A percentile compares a stretch with the other conserved stretches of the same genome.
These are phyloP conservation scores for Carex cristatella DNA, from an alignment of 176 grass and related monocot genomes.

Conservation along the genomic window DNA sequence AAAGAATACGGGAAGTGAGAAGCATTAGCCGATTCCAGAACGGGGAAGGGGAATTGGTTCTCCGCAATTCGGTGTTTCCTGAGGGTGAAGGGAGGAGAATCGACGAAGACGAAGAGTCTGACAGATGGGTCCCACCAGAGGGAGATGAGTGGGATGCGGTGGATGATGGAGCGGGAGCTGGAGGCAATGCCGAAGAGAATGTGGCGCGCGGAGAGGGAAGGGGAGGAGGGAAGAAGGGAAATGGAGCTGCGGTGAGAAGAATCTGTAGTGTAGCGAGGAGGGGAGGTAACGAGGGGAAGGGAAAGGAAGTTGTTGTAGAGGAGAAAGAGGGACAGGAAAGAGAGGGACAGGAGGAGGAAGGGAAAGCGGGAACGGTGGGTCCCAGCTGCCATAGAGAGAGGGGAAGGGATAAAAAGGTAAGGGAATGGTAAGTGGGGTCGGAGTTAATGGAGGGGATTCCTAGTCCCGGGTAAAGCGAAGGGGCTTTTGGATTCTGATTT, in stretches of 20 bases:
- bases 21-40: slow-evolving; percentile 45
- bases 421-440: not conserved
- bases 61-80: not conserved
- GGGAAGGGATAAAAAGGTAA: not conserved
- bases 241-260: not conserved
- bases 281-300: not conserved
- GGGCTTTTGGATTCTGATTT: not conserved
- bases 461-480: too few relatives aligned
- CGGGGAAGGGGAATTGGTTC: slow-evolving; percentile 13
- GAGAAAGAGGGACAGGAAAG: not conserved
- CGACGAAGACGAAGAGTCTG: slow-evolving; percentile 60
- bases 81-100: not conserved
- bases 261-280: not conserved
- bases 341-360: slow-evolving; percentile 22
- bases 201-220: slow-evolving; percentile 34
- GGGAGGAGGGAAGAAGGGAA: not conserved
- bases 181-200: slow-evolving; percentile 81
- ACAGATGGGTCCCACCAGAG: slow-evolving; percentile 55
- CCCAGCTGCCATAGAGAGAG: slow-evolving; percentile 31
- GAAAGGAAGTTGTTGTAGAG: slow-evolving; percentile 3
- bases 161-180: slow-evolving; percentile 36
- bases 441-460: not conserved
- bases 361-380: slow-evolving; percentile 9
- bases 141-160: slow-evolving; percentile 49
- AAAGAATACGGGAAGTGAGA: slow-evolving; percentile 73